These are phyloP conservation scores for Fomitopsis palustris DNA, from an alignment of 1,284 basidiomycete genomes.

Conservation along the genomic window DNA sequence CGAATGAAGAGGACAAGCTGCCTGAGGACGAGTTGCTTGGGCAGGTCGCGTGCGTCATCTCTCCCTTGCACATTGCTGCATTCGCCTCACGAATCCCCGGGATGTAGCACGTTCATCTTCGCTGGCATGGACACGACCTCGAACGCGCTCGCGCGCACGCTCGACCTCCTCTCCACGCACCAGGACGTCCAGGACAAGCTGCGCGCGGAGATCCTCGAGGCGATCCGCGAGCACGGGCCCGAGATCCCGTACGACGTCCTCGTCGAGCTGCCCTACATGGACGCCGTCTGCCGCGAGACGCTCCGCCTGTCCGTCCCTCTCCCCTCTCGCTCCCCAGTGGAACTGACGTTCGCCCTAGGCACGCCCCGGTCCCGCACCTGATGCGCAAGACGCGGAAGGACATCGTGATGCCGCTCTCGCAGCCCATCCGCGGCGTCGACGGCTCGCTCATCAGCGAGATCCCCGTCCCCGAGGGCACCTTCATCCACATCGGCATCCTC, in stretches of 20 bases:
- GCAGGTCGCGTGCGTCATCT: slow-evolving; percentile 22
- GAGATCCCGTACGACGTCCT: slow-evolving; percentile 12
- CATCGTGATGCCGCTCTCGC: slow-evolving; percentile 47
- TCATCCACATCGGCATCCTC: slow-evolving; percentile 35
- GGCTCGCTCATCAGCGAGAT: slow-evolving; percentile 38
- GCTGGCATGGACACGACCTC: slow-evolving; percentile 13
- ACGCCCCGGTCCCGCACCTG: slow-evolving; percentile 7
- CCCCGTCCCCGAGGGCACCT: slow-evolving; percentile 41
- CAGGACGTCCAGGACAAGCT: slow-evolving; percentile 13
- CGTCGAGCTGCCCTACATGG: slow-evolving; percentile 11
- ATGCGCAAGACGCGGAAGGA: slow-evolving; percentile 31
- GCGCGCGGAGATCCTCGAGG: slow-evolving; percentile 8
- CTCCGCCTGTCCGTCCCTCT: slow-evolving; percentile 7
- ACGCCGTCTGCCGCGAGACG: slow-evolving; percentile 15
- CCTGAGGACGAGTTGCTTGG: slow-evolving; percentile 24
- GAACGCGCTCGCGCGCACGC: slow-evolving; percentile 5
- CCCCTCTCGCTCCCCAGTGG: background rate
- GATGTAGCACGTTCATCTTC: slow-evolving; percentile 10
- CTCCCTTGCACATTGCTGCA: background rate
- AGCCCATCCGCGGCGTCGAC: slow-evolving; percentile 35
- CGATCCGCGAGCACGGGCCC: background rate
- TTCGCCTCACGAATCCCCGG: background rate
- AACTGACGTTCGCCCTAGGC: background rate
- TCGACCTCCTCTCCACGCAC: slow-evolving; percentile 10
- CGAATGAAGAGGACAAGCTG: slow-evolving; percentile 20